phyloP scores from a whole-genome alignment of 1,139 yeast species.

The Magnusiomyces paraingens region DNA sequence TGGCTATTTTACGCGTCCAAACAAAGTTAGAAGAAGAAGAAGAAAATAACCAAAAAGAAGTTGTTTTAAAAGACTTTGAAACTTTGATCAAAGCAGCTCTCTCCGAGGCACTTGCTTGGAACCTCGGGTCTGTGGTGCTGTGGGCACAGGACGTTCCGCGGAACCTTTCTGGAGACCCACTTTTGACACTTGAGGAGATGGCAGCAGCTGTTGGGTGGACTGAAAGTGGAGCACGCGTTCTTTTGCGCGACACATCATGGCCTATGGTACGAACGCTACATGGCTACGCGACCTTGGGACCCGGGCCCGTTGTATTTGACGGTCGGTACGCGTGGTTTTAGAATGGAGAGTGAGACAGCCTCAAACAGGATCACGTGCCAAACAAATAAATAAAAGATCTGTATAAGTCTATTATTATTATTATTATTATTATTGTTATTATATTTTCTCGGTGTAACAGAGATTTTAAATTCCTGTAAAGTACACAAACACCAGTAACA shows the following conservation, averaged over 20 bases:
- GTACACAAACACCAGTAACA: too few relatives aligned
- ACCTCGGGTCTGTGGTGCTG: constrained; percentile 19
- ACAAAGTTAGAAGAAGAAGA: not conserved
- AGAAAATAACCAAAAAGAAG: too few relatives aligned
- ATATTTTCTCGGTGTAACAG: too few relatives aligned
- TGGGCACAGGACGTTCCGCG: constrained; percentile 29
- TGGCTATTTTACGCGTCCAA: constrained; percentile 32
- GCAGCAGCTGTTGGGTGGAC: not conserved
- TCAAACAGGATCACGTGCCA: too few relatives aligned
- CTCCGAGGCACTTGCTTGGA: constrained; percentile 26
- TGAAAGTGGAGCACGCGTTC: not conserved
- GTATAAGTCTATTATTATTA: too few relatives aligned
- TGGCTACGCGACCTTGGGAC: not conserved
- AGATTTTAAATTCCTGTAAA: too few relatives aligned
- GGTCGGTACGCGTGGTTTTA: constrained; percentile 32
- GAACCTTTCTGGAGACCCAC: not conserved
- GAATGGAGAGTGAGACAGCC: too few relatives aligned
- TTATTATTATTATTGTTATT: too few relatives aligned
- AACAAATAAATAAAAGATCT: too few relatives aligned
- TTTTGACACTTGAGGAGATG: not conserved
- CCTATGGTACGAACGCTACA: constrained; percentile 25
- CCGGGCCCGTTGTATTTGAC: constrained; percentile 19
- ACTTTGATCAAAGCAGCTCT: constrained; percentile 25
- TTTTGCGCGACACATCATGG: constrained; percentile 23
- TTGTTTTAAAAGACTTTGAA: constrained; percentile 1